phyloP scores from a whole-genome alignment of 202 grass and related monocot genomes.

The Bolboschoenoplectus hybrid region DNA sequence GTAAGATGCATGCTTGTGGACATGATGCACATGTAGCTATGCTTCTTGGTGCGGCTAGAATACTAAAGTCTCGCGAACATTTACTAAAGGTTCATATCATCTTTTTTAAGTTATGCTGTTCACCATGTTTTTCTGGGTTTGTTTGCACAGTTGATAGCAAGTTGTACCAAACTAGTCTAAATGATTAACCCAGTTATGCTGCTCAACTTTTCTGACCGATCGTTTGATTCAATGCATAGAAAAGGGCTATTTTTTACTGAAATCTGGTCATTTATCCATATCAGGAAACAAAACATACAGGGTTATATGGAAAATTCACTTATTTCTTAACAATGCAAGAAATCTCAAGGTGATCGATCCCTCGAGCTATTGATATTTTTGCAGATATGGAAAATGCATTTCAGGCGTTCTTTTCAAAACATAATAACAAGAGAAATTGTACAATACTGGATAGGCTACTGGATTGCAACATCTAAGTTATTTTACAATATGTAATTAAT shows the following conservation, averaged over 20 bases:
- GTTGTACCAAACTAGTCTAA: neutral
- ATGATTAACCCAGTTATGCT: neutral
- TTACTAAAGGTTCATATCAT: constrained; percentile 57
- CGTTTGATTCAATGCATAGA: neutral
- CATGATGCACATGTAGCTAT: constrained; percentile 98
- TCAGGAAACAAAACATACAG: neutral
- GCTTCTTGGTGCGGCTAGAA: constrained; percentile 86
- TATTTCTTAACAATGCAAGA: constrained; percentile 5
- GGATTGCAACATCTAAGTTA: neutral
- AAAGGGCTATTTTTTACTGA: neutral
- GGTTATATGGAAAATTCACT: neutral
- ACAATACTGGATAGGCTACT: constrained; percentile 10
- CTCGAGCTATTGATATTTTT: neutral
- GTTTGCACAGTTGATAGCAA: constrained; percentile 9
- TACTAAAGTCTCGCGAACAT: constrained; percentile 76
- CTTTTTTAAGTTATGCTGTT: neutral
- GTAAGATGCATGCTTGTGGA: constrained; percentile 97
- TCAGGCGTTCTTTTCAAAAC: neutral
- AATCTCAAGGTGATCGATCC: neutral
- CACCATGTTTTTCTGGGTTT: neutral
- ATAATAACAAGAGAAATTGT: neutral
- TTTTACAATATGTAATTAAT: constrained; percentile 38
- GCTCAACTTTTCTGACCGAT: constrained; percentile 4
- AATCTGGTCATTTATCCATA: neutral
- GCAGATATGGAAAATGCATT: neutral